Base-by-base conservation (phyloP, 345 rosid species). In the Populus ilicifolia region DNA sequence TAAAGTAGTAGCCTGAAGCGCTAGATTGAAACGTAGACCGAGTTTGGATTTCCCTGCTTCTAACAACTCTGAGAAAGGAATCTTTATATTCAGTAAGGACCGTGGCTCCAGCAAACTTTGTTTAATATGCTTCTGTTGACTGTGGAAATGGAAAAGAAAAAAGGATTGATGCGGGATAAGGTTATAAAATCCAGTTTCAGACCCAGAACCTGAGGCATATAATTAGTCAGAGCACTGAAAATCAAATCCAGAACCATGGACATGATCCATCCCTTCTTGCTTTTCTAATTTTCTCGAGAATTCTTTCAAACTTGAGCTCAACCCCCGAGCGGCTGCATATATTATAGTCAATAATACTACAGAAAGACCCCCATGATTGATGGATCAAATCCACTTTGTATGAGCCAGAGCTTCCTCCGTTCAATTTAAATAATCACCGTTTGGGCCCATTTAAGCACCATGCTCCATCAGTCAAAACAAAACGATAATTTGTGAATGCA, bases 361-460 rank as follows among this genome's bases (percentile, higher is more conserved):
- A 52, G 59, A 20, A 20, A 18, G 59, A 52, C 10, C 23, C 23
- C 59, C 59, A 59, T 46, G 67, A 70, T 38, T 48, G 70, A 77
- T 68, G 83, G 81, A 73, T 67, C 38, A 48, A 76, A 56, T 29
- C 54, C 29, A 50, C 44, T 35, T 30, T 16, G 12, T 3, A 6
- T 56, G 79, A 74, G 70, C 68, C 59, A 46, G 50, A 46, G 36
- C 5, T 5, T 1, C 52, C 12, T 54, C 41, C 18, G 4, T 0
- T 33, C 13, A 6, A 61, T 71, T 29, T n/a, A 12, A 30, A 41
- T 41, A 43, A 29, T 44, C 59, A 30, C 41, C 41, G 56, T 43
- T 29, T 18, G 71, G 73, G 72, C 4, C 74, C 82, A 70, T 9
- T 20, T 25, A 61, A 72, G 62, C 18, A 39, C 2, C 14, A 12